Evolutionary conservation across 352 stramenopile genomes (phyloP).

Genomic region (Phytopythium vexans): DNA sequence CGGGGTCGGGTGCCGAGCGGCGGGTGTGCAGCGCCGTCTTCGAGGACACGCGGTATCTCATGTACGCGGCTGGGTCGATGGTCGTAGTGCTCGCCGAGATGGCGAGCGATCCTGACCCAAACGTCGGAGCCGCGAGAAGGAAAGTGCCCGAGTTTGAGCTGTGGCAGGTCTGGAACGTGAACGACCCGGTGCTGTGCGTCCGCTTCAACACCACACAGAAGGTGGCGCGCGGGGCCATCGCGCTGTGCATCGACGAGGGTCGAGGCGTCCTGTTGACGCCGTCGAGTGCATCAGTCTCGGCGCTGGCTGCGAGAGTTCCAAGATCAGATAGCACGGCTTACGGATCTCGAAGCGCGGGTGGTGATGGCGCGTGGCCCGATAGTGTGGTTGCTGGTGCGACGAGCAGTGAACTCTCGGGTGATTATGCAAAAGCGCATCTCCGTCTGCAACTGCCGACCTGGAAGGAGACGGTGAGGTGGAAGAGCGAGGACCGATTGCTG

Average conservation of each 20-base stretch:
- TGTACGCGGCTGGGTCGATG: constrained; percentile 51
- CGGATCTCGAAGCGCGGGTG: background rate
- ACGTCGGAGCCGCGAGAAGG: constrained; percentile 20
- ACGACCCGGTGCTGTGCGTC: constrained; percentile 44
- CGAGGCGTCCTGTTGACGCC: constrained; percentile 65
- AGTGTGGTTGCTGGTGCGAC: background rate
- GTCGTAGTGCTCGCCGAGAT: constrained; percentile 63
- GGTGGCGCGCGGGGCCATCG: constrained; percentile 46
- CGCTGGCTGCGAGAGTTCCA: background rate
- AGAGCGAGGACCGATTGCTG: constrained; percentile 54
- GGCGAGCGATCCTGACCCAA: constrained; percentile 7
- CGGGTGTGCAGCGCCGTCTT: constrained; percentile 38
- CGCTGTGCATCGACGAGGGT: constrained; percentile 59
- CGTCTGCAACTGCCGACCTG: constrained; percentile 63
- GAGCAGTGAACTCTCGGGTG: constrained; percentile 15
- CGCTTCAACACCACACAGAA: constrained; percentile 54
- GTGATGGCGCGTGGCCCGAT: background rate
- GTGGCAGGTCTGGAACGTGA: constrained; percentile 64
- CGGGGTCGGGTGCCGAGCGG: constrained; percentile 5
- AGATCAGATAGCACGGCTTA: background rate
- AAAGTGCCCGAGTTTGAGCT: constrained; percentile 51
- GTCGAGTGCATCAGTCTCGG: constrained; percentile 18
- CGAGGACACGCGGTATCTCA: constrained; percentile 54
- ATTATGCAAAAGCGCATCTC: constrained; percentile 72
- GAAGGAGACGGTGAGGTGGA: constrained; percentile 69